Conservation (phyloP, 768 basidiomycete species). For the Lanmaoa pseudosensibilis region DNA sequence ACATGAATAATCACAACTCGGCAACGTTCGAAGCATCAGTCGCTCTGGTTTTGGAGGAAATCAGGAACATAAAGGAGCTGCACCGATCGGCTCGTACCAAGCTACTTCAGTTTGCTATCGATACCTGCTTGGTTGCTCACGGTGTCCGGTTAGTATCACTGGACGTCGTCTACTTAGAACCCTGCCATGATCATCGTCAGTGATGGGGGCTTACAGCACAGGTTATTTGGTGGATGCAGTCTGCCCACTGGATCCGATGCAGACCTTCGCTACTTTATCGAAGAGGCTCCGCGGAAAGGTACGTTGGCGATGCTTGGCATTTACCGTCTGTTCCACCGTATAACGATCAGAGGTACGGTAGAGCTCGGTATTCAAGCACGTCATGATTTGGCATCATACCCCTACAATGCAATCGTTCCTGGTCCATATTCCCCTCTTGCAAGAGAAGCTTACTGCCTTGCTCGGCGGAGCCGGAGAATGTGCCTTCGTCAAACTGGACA, state of each 20-base stretch:
- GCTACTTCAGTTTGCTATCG: constrained; percentile 36
- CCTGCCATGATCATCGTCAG: not conserved
- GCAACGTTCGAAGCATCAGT: constrained; percentile 18
- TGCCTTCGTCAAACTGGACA: constrained; percentile 22
- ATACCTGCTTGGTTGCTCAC: constrained; percentile 44
- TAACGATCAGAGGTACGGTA: not conserved
- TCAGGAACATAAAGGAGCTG: constrained; percentile 3
- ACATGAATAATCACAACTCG: constrained; percentile 5
- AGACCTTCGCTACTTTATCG: constrained; percentile 39
- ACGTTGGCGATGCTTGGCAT: constrained; percentile 23
- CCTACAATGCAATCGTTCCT: constrained; percentile 54
- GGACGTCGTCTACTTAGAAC: not conserved
- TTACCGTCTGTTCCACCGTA: not conserved
- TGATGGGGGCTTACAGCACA: constrained; percentile 19
- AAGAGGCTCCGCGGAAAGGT: constrained; percentile 39
- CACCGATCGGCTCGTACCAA: constrained; percentile 11
- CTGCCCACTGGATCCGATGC: constrained; percentile 32
- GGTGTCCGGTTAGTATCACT: constrained; percentile 39
- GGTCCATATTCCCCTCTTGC: constrained; percentile 39
- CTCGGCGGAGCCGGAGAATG: constrained; percentile 1
- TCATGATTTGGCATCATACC: constrained; percentile 49
- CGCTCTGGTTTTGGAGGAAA: constrained; percentile 19
- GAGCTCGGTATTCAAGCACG: constrained; percentile 36
- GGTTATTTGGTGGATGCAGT: constrained; percentile 55
- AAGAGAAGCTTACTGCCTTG: constrained; percentile 6